Conservation (phyloP, 1,284 basidiomycete genomes). For the Chiua sp. region DNA sequence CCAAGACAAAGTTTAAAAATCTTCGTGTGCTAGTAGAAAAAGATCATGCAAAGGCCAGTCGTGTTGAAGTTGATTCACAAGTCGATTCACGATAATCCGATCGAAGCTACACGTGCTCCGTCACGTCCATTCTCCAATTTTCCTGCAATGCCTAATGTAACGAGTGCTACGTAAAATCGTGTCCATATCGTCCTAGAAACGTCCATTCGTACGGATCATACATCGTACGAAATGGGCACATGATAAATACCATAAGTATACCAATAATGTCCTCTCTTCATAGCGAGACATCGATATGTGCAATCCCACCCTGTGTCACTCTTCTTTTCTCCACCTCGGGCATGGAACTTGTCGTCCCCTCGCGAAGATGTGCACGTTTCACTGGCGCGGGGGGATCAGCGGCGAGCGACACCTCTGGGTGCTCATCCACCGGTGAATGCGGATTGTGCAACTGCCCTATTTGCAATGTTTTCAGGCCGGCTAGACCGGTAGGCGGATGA, state of each 20-base stretch:
- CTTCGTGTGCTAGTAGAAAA: background rate
- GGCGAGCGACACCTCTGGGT: background rate
- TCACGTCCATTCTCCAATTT: background rate
- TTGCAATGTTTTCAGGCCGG: conserved; percentile 19
- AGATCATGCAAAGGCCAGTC: conserved; percentile 6
- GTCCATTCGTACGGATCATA: background rate
- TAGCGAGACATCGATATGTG: conserved; percentile 32
- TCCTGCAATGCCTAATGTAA: background rate
- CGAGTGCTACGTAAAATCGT: background rate
- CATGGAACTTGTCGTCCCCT: conserved; percentile 17
- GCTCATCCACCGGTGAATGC: conserved; percentile 26
- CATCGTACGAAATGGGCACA: background rate
- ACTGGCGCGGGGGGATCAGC: background rate
- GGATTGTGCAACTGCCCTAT: conserved; percentile 25
- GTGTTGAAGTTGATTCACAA: background rate
- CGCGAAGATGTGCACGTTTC: conserved; percentile 29
- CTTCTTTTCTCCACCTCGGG: conserved; percentile 31
- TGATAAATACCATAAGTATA: conserved; percentile 24
- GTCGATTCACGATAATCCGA: conserved; percentile 26
- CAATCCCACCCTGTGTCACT: conserved; percentile 30
- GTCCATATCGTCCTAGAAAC: background rate
- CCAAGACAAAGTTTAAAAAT: background rate
- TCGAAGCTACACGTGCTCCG: conserved; percentile 33
- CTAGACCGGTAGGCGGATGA: conserved; percentile 30
- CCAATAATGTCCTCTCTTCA: conserved; percentile 8